Evolutionary conservation across 75 land plant species (phyloP), one percentile per base, ranked within the genome.

Genomic region (Picea sitchensis): DNA sequence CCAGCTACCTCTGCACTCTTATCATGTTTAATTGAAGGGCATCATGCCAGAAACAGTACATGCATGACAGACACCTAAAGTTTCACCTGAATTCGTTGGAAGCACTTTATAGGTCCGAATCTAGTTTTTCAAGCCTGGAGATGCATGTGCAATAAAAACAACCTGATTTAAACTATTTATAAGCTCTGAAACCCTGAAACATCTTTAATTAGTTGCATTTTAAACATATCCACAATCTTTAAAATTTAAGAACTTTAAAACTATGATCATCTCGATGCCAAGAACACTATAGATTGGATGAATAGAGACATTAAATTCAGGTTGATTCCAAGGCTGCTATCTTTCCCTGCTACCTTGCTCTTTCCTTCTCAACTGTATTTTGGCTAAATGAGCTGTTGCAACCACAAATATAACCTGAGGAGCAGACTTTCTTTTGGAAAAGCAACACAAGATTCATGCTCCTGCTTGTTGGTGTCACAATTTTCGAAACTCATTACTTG

Each of bases 161-260:
- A 71, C 6, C 13, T 12, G 13, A 13, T 20, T 71, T 38, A 44
- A 41, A 71, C 74, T 41, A 41, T 21, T 71, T n/a, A 71, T 18
- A 36, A 20, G 51, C 73, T 71, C n/a, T 36, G 20, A 41, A 38
- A 69, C 7, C 73, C 47, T 69, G 73, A 69, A 69, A 69, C 56
- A 51, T 51, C 56, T 69, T 71, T 26, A 32, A 17, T 12, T 67
- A 67, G 41, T 36, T 67, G 18, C 71, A 67, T 5, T 67, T 67
- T 7, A 71, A 41, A 71, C 74, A 38, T 41, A 7, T 44, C 4
- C 67, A 44, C 51, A 71, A 71, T 9, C 74, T 44, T 13, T n/a
- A 13, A 71, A 44, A 20, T 71, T 5, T 68, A 67, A 41, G 2
- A 38, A 71, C 47, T 68, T 20, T 18, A 15, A 5, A 34, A 38